Conservation (phyloP, 2,329 filamentous ascomycete genomes). For the Penicillium sp. region DNA sequence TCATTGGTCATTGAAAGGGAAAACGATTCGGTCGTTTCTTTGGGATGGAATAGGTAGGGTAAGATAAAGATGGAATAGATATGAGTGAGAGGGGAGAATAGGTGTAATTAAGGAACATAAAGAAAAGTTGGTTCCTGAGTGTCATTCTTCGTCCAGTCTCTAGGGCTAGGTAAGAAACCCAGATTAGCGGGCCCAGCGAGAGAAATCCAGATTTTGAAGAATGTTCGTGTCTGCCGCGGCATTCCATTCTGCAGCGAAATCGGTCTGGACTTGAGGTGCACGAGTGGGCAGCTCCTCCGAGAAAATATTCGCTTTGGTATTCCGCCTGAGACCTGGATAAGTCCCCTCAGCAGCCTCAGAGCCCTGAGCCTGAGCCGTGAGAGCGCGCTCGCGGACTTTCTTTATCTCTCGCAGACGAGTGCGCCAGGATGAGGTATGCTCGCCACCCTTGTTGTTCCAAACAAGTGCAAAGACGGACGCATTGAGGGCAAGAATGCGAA, state of each 20-base stretch:
- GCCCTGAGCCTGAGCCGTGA: slow-evolving; percentile 30
- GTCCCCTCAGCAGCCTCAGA: slow-evolving; percentile 33
- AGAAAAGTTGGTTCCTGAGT: neutral
- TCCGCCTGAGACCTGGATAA: slow-evolving; percentile 35
- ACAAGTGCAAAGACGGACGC: slow-evolving; percentile 90
- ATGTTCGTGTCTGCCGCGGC: slow-evolving; percentile 39
- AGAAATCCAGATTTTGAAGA: slow-evolving; percentile 44
- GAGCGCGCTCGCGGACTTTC: slow-evolving; percentile 65
- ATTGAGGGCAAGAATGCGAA: slow-evolving; percentile 85
- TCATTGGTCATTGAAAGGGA: slow-evolving; percentile 13
- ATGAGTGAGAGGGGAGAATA: neutral
- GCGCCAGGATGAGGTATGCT: slow-evolving; percentile 87
- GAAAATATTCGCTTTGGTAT: slow-evolving; percentile 41
- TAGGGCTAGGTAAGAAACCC: neutral
- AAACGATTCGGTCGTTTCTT: slow-evolving; percentile 12
- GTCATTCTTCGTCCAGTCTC: too few species aligned
- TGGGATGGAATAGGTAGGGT: neutral
- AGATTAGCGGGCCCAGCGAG: slow-evolving; percentile 42
- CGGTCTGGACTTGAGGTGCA: slow-evolving; percentile 32
- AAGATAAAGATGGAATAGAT: neutral
- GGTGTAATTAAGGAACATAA: neutral
- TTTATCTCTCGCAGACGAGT: slow-evolving; percentile 82
- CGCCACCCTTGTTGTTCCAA: slow-evolving; percentile 73
- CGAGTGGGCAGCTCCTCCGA: slow-evolving; percentile 37
- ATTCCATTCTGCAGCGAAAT: slow-evolving; percentile 40